Percentiles rank a stretch among this genome's conserved stretches.
Conservation (phyloP, 169 alveolate genomes). For the Babesia divergens region DNA sequence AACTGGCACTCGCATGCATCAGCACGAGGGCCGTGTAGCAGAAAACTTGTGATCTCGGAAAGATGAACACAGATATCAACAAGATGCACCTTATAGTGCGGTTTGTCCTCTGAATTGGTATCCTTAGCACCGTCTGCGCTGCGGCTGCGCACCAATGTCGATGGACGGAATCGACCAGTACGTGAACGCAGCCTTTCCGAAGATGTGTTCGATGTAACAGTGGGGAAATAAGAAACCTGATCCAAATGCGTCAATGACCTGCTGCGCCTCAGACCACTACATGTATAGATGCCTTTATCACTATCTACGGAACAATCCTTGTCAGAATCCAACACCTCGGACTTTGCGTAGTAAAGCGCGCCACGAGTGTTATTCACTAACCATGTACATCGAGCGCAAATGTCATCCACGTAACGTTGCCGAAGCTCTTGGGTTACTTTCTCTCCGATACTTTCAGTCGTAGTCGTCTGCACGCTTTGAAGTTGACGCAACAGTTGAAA, state of each 20-base stretch:
- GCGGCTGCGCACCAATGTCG: not conserved
- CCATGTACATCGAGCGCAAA: constrained; percentile 42
- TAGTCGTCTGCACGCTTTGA: constrained; percentile 27
- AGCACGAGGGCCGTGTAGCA: constrained; percentile 42
- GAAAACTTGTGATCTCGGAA: constrained; percentile 19
- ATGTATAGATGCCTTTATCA: not conserved
- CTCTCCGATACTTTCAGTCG: not conserved
- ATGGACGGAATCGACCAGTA: not conserved
- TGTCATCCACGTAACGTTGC: constrained; percentile 31
- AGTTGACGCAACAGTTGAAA: constrained; percentile 26
- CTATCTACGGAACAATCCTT: not conserved
- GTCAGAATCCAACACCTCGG: not conserved
- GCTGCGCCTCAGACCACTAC: not conserved
- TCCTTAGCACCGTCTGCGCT: not conserved
- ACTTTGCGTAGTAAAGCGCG: not conserved
- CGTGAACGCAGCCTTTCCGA: not conserved
- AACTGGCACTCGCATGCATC: constrained; percentile 26
- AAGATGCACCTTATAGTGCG: not conserved
- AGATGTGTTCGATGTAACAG: too few relatives aligned
- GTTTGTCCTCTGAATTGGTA: not conserved
- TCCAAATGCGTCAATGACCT: not conserved
- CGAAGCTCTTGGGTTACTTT: constrained; percentile 1
- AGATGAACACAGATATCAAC: constrained; percentile 13
- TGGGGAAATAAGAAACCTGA: too few relatives aligned
- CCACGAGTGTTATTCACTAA: constrained; percentile 12